Evolutionary conservation across 1,284 basidiomycete species (phyloP), one percentile per base, ranked within the genome.

Genomic region (Tylopilus orsonianus): DNA sequence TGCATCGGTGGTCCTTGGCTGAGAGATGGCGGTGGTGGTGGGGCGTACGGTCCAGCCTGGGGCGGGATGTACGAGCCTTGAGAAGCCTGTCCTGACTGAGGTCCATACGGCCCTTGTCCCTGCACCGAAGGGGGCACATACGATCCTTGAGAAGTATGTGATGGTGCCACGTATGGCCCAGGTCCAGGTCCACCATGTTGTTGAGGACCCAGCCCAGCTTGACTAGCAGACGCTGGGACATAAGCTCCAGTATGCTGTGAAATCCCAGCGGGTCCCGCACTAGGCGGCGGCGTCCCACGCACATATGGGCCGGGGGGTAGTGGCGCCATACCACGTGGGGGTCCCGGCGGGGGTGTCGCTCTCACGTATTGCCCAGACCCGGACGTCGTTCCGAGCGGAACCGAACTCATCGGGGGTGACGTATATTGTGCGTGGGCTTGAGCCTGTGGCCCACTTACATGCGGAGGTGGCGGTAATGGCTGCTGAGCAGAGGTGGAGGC

Each of bases 351-450:
- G 9, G 69, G 67, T 33, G 65, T 74, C 8, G 75, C 70, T 1
- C 74, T 75, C 2, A 64, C 70, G 29, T 65, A 67, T 14, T 60
- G 61, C 49, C 74, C 78, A 2, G 67, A 62, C 8, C 56, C 57
- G 35, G 56, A 52, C 12, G 54, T 47, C 9, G 59, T 57, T 18
- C 60, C 64, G 13, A 65, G 56, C n/a, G 61, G 56, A 22, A 69
- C 56, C 19, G 67, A 48, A 35, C 54, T 52, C 46, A 61, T 14
- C 32, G 49, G 58, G 2, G 78, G 73, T 42, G 72, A 66, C 14
- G 67, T 69, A 58, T 77, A 77, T 49, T 74, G 74, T 46, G 70
- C n/a, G n/a, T n/a, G n/a, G n/a, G n/a, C n/a, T n/a, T n/a, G n/a
- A n/a, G n/a, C n/a, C n/a, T n/a, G n/a, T n/a, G n/a, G 65, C 9